phyloP scores from a whole-genome alignment of 176 grass and related monocot genomes.

The Oryza meridionalis region DNA sequence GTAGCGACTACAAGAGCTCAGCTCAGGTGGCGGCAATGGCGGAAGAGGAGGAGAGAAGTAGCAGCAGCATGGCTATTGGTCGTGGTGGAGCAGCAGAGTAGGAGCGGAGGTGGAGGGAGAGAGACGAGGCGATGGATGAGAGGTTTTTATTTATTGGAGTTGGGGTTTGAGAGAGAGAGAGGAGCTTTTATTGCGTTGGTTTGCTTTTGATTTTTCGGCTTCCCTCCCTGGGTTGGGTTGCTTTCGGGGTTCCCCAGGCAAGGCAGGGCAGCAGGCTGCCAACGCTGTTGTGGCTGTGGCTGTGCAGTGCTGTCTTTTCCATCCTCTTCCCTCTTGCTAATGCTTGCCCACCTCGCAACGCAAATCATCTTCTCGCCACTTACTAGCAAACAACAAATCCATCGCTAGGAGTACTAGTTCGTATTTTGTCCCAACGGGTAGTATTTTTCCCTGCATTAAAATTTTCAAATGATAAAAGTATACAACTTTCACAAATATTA shows the following conservation, averaged over 20 bases:
- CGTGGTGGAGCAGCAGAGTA: background rate
- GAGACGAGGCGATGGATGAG: background rate
- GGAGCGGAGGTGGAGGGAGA: conserved; percentile 15
- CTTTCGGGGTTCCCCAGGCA: conserved; percentile 9
- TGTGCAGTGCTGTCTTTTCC: too few species aligned
- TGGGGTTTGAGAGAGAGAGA: background rate
- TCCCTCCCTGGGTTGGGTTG: background rate
- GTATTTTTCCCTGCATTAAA: too few species aligned
- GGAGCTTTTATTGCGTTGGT: background rate
- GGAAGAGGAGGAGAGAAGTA: conserved; percentile 34
- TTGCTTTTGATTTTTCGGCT: conserved; percentile 21
- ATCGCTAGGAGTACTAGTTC: too few species aligned
- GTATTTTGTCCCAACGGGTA: too few species aligned
- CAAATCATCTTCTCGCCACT: too few species aligned
- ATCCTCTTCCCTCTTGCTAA: too few species aligned
- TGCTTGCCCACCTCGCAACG: too few species aligned
- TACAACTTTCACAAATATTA: too few species aligned
- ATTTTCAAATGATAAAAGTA: too few species aligned
- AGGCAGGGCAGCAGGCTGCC: too few species aligned
- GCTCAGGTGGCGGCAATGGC: conserved; percentile 16
- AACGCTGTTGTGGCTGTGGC: too few species aligned
- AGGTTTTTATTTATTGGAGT: conserved; percentile 49
- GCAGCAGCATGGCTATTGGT: background rate
- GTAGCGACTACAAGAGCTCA: background rate
- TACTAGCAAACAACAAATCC: too few species aligned